phyloP scores from a whole-genome alignment of 768 basidiomycete species.

The Termitomyces sp. region DNA sequence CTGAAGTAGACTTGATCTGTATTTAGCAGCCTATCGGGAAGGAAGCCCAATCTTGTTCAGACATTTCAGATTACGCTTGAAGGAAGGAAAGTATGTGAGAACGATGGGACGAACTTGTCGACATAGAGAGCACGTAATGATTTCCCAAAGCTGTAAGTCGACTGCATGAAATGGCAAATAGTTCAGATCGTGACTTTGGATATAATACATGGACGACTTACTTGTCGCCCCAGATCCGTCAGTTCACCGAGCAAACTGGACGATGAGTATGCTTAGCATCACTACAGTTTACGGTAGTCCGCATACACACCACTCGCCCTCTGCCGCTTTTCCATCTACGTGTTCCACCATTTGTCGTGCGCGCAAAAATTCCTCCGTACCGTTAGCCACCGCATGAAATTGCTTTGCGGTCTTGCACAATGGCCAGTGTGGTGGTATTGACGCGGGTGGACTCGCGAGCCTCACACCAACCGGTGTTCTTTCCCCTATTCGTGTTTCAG shows the following conservation, averaged over 20 bases:
- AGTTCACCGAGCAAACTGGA: slow-evolving; percentile 68
- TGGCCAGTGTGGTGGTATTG: slow-evolving; percentile 67
- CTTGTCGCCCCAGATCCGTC: slow-evolving; percentile 69
- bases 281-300: background rate
- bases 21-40: slow-evolving; percentile 50
- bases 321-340: slow-evolving; percentile 48
- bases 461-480: slow-evolving; percentile 74
- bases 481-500: slow-evolving; percentile 43
- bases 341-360: slow-evolving; percentile 54
- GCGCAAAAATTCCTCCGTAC: slow-evolving; percentile 30
- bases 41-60: slow-evolving; percentile 55
- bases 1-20: slow-evolving; percentile 58
- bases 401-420: slow-evolving; percentile 57
- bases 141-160: slow-evolving; percentile 62
- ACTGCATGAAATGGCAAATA: slow-evolving; percentile 34
- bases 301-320: slow-evolving; percentile 61
- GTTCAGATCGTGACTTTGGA: slow-evolving; percentile 2
- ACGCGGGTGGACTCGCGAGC: slow-evolving; percentile 58
- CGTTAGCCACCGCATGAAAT: slow-evolving; percentile 43
- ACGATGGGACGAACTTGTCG: slow-evolving; percentile 46
- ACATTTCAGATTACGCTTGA: background rate
- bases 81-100: background rate
- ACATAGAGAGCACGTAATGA: slow-evolving; percentile 65
- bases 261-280: background rate
- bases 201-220: slow-evolving; percentile 21